phyloP scores from a whole-genome alignment of 2,329 filamentous ascomycete species.

The Fusarium sp. region DNA sequence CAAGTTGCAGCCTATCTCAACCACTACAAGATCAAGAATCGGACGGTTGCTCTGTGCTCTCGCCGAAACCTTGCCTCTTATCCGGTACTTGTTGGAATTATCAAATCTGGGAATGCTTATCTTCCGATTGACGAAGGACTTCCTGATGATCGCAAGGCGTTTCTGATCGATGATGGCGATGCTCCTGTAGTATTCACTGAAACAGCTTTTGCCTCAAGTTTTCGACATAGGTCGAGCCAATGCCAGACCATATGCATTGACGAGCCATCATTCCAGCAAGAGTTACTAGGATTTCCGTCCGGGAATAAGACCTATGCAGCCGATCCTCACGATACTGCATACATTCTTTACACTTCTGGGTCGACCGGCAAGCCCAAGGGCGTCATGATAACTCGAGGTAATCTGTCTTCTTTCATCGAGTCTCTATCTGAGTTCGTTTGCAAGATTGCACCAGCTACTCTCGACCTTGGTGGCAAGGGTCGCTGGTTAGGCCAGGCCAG shows the following conservation, averaged over 20 bases:
- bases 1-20: conserved; percentile 1
- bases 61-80: neutral
- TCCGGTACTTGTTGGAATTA: conserved; percentile 3
- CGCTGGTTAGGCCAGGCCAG: conserved; percentile 8
- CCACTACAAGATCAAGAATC: neutral
- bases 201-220: neutral
- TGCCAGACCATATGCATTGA: conserved; percentile 1
- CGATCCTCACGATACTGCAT: neutral
- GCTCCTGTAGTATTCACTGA: conserved; percentile 5
- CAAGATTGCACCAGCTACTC: neutral
- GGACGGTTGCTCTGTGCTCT: conserved; percentile 5
- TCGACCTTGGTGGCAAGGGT: conserved; percentile 2
- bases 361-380: conserved; percentile 1
- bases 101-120: conserved; percentile 7
- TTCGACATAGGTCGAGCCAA: neutral
- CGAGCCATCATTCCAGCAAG: neutral
- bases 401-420: conserved; percentile 1
- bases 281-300: neutral
- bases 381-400: conserved; percentile 1
- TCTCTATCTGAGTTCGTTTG: conserved; percentile 4
- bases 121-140: conserved; percentile 5
- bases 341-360: neutral
- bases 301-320: neutral
- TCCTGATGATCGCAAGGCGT: conserved; percentile 5
- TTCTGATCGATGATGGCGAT: conserved; percentile 3